A percentile compares a stretch with the other conserved stretches of the same genome.
Evolutionary conservation across 2,329 filamentous ascomycete species (phyloP).

Genomic region (Zelopaecilomyces penicillatus): DNA sequence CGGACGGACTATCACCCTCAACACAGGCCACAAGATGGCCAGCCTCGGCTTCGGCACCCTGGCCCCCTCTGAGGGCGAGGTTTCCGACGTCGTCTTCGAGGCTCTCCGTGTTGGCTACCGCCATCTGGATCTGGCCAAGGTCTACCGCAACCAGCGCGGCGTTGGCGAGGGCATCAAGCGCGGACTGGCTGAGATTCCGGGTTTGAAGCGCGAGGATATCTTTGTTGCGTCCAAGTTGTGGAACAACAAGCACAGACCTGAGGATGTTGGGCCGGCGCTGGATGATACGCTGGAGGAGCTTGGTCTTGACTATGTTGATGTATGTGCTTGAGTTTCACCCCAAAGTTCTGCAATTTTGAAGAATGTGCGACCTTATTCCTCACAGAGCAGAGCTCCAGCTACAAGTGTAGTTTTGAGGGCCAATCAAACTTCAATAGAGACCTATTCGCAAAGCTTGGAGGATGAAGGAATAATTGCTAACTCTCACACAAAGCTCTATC

Average conservation of each 20-base stretch:
- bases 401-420: no score
- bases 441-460: no score
- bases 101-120: slow-evolving; percentile 56
- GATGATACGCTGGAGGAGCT: slow-evolving; percentile 48
- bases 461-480: background rate
- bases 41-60: slow-evolving; percentile 54
- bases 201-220: slow-evolving; percentile 38
- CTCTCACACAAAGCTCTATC: slow-evolving; percentile 35
- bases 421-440: no score
- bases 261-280: slow-evolving; percentile 47
- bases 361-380: no score
- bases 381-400: no score
- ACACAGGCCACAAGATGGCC: slow-evolving; percentile 57
- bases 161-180: slow-evolving; percentile 47
- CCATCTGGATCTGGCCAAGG: slow-evolving; percentile 46
- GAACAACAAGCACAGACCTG: slow-evolving; percentile 51
- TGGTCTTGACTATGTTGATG: slow-evolving; percentile 49
- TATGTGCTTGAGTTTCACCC: slow-evolving; percentile 11
- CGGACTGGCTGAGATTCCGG: slow-evolving; percentile 36
- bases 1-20: slow-evolving; percentile 48
- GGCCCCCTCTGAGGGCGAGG: slow-evolving; percentile 57
- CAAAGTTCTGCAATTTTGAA: background rate
- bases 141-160: slow-evolving; percentile 57
- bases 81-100: slow-evolving; percentile 54
- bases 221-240: slow-evolving; percentile 54